phyloP scores from a whole-genome alignment of 441 rosid genomes.

The Croton laevigatus region DNA sequence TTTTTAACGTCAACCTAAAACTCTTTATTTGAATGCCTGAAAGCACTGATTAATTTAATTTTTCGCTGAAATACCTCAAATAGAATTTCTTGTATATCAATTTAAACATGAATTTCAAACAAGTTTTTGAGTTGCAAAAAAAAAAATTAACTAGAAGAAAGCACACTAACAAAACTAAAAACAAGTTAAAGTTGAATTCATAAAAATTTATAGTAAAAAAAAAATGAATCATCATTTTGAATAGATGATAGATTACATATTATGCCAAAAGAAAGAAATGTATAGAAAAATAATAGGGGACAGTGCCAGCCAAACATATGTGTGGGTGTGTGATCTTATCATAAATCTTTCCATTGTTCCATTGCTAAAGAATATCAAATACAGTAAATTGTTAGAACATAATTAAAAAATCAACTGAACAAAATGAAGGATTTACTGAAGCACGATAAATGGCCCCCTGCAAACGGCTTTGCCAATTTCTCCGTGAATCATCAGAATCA shows the following conservation, averaged over 20 bases:
- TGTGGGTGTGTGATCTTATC: too few relatives aligned
- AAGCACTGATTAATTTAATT: neutral
- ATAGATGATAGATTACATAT: neutral
- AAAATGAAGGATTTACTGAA: slow-evolving; percentile 55
- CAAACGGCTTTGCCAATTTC: slow-evolving; percentile 85
- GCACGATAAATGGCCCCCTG: slow-evolving; percentile 90
- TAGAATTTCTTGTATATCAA: neutral
- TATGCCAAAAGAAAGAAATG: neutral
- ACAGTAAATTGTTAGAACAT: neutral
- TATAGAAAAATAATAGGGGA: neutral
- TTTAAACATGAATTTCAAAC: neutral
- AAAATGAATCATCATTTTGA: neutral
- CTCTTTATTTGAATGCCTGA: neutral
- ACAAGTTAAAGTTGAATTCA: neutral
- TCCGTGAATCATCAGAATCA: slow-evolving; percentile 71
- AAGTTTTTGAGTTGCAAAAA: neutral
- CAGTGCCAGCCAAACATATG: neutral
- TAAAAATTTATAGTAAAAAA: neutral
- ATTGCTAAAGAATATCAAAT: neutral
- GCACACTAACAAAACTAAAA: neutral
- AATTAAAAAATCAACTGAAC: neutral
- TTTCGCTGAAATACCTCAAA: neutral
- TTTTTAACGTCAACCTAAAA: neutral
- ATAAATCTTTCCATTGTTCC: slow-evolving; percentile 6
- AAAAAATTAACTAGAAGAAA: neutral